A percentile compares a stretch with the other conserved stretches of the same genome.
Evolutionary conservation across 345 rosid genomes (phyloP).

Genomic region (Sonneratia caseolaris): DNA sequence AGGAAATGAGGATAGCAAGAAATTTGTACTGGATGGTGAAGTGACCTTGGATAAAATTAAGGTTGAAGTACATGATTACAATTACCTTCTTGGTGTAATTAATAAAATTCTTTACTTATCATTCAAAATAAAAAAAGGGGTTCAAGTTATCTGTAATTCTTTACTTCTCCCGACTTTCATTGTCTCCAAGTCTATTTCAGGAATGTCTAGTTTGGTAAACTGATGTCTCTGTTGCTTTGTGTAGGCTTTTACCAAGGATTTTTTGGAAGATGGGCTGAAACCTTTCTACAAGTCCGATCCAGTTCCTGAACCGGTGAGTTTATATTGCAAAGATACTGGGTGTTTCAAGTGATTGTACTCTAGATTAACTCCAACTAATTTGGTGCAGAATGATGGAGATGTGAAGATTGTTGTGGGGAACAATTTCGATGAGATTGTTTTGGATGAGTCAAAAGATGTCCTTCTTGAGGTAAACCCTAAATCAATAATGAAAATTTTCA

Average conservation of each 20-base stretch:
- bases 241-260: conserved; percentile 62
- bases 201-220: neutral
- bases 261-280: conserved; percentile 69
- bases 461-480: conserved; percentile 71
- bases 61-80: conserved; percentile 26
- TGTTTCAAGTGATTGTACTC: neutral
- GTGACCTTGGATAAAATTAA: conserved; percentile 58
- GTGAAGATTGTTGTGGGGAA: conserved; percentile 92
- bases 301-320: conserved; percentile 74
- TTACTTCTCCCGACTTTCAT: neutral
- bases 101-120: no score
- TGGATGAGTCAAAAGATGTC: conserved; percentile 94
- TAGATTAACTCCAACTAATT: neutral
- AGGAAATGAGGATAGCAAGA: conserved; percentile 77
- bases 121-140: no score
- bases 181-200: neutral
- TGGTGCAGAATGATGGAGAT: conserved; percentile 78
- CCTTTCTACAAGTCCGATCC: conserved; percentile 97
- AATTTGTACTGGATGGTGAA: conserved; percentile 57
- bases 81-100: neutral
- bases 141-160: no score
- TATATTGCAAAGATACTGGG: neutral
- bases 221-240: neutral
- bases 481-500: neutral
- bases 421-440: conserved; percentile 82